Percentiles rank a stretch among this genome's conserved stretches.
These are phyloP conservation scores for Monascus purpureus DNA, from an alignment of 495 filamentous ascomycete genomes.

Conservation along the genomic window DNA sequence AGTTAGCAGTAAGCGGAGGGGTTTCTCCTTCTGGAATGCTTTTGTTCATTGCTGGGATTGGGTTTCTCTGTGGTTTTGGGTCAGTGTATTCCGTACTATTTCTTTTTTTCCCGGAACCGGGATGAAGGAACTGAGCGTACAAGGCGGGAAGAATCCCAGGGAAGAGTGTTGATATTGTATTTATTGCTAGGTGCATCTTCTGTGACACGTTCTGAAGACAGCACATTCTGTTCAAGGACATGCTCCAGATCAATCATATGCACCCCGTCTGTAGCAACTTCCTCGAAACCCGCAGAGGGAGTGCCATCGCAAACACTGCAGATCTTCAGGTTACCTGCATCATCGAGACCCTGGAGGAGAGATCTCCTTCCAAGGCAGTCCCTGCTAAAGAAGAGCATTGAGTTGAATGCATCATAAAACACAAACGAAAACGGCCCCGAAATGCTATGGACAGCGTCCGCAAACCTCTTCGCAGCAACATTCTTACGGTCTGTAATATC, in stretches of 20 bases:
- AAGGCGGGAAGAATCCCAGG: slow-evolving; percentile 20
- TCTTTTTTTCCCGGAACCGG: too few species aligned
- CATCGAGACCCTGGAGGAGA: slow-evolving; percentile 41
- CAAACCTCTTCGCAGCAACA: slow-evolving; percentile 20
- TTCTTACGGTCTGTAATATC: slow-evolving; percentile 4
- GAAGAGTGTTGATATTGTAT: slow-evolving; percentile 20
- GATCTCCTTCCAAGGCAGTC: slow-evolving; percentile 82
- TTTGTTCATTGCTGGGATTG: slow-evolving; percentile 50
- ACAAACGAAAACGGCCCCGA: slow-evolving; percentile 87
- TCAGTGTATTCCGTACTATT: slow-evolving; percentile 1
- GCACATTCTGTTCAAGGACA: slow-evolving; percentile 1
- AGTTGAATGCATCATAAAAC: slow-evolving; percentile 54
- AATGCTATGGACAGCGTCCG: slow-evolving; percentile 45
- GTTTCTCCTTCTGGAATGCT: slow-evolving; percentile 22
- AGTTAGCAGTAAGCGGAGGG: slow-evolving; percentile 28
- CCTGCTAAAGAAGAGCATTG: slow-evolving; percentile 60
- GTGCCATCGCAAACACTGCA: slow-evolving; percentile 59
- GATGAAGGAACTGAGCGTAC: slow-evolving; percentile 17
- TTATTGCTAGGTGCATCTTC: slow-evolving; percentile 2
- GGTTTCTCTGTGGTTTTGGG: slow-evolving; percentile 30
- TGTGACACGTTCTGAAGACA: background rate
- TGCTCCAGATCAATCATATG: slow-evolving; percentile 45
- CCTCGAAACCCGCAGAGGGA: slow-evolving; percentile 43
- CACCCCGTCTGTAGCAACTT: slow-evolving; percentile 73
- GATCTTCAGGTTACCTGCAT: slow-evolving; percentile 41